phyloP scores from a whole-genome alignment of 2,329 filamentous ascomycete genomes.

The Colletotrichum costaricense region DNA sequence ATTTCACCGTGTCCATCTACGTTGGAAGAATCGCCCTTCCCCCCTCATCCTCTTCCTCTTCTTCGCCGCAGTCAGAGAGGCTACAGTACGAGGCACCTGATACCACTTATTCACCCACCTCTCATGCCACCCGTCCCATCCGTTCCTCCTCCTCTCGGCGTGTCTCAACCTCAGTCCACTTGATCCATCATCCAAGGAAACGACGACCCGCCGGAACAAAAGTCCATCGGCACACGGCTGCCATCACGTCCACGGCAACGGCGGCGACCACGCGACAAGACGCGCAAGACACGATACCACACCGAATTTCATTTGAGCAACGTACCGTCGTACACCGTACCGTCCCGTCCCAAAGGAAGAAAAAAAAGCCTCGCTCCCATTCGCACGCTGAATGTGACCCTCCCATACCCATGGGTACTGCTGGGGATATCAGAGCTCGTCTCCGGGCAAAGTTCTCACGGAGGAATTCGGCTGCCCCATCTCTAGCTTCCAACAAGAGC shows the following conservation, averaged over 20 bases:
- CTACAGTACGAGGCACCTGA: not conserved
- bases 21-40: not conserved
- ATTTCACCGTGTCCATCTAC: constrained; percentile 8
- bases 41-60: not conserved
- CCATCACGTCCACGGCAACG: not conserved
- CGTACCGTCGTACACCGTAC: not conserved
- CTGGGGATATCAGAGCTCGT: constrained; percentile 56
- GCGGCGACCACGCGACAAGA: not conserved
- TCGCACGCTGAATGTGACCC: constrained; percentile 9
- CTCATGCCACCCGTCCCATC: constrained; percentile 5
- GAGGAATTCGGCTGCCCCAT: constrained; percentile 53
- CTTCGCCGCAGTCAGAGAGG: not conserved
- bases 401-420: constrained; percentile 37
- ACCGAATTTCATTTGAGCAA: not conserved
- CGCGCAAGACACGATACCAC: not conserved
- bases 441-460: constrained; percentile 59
- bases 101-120: constrained; percentile 9
- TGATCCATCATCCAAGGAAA: constrained; percentile 1
- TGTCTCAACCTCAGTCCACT: constrained; percentile 12
- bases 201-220: not conserved
- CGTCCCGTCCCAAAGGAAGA: not conserved
- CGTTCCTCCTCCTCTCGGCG: constrained; percentile 1
- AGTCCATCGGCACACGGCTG: not conserved
- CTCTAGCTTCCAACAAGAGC: constrained; percentile 44
- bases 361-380: not conserved